Base-by-base conservation (phyloP, 345 rosid species). In the Acer negundo region DNA sequence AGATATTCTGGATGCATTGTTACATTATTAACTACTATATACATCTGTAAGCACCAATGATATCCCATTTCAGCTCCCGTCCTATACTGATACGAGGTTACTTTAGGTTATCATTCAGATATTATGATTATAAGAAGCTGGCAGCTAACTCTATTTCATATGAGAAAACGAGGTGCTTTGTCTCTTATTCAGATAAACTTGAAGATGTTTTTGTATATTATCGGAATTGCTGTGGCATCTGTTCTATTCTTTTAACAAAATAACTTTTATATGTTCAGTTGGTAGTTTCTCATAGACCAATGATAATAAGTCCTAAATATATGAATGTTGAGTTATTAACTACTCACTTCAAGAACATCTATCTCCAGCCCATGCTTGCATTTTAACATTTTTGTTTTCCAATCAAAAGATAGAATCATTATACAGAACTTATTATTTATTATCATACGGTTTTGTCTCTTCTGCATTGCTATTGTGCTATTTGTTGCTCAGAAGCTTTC, bases 41-140 rank as follows among this genome's bases (percentile, higher is more conserved):
- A 35, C 8, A n/a, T 17, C 6, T 3, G 22, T 22, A 9, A 61
- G 67, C 56, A 59, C 40, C 40, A 12, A 17, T 12, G 26, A n/a
- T 35, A 23, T 38, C 22, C 26, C 0, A 24, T 47, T 13, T 24
- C 24, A 62, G 42, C 19, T 62, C 64, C 49, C 44, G 38, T 42
- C n/a, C 31, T 35, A 12, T n/a, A 55, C 23, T 20, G 47, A 12
- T 35, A 72, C 17, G 20, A 22, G 51, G 10, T 59, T 59, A 7
- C 24, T 11, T 73, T 58, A 42, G 23, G 75, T 56, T 31, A 22
- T 53, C n/a, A 61, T 56, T 56, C 67, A 20, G 42, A 13, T 70
- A 20, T 74, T 47, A 74, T 19, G 62, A 63, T 74, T 19, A 24
- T 49, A 58, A 72, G 65, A 35, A 74, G 24, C 35, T 63, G 42